These are phyloP conservation scores for Sporodiniella umbellata DNA, from an alignment of 371 early-diverging fungal species.

Conservation along the genomic window DNA sequence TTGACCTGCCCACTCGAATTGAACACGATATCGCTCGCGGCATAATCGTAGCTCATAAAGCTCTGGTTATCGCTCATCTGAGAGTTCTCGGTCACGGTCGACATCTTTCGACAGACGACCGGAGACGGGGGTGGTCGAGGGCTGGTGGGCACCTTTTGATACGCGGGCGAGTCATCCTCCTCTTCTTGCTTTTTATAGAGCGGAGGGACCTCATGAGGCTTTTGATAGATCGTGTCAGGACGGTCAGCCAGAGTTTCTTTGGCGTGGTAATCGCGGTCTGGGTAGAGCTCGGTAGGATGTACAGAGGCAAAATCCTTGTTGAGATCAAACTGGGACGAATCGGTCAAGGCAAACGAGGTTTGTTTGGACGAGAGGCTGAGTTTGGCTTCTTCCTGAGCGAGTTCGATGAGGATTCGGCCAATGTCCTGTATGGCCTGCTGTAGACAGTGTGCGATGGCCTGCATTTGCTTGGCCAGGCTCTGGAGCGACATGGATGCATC, in stretches of 20 bases:
- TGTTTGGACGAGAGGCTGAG: not conserved
- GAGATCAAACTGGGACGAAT: too few species aligned
- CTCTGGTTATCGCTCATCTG: slow-evolving; percentile 18
- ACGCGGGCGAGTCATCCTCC: too few species aligned
- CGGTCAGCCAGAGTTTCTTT: not conserved
- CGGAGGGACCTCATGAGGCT: too few species aligned
- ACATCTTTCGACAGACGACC: not conserved
- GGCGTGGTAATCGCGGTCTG: not conserved
- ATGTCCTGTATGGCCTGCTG: slow-evolving; percentile 22
- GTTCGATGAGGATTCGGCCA: slow-evolving; percentile 18
- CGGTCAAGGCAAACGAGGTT: too few species aligned
- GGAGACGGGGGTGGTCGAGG: not conserved
- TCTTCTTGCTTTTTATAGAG: too few species aligned
- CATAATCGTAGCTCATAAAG: slow-evolving; percentile 36
- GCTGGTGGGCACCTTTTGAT: too few species aligned
- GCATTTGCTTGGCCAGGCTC: slow-evolving; percentile 12
- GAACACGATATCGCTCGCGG: slow-evolving; percentile 67
- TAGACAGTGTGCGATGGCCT: slow-evolving; percentile 16
- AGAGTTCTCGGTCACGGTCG: not conserved
- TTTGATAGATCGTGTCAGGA: too few species aligned
- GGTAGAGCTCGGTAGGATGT: not conserved
- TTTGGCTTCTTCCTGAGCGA: slow-evolving; percentile 3
- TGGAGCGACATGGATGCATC: slow-evolving; percentile 30
- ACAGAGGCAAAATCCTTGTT: not conserved
- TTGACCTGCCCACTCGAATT: slow-evolving; percentile 83